phyloP scores from a whole-genome alignment of 768 basidiomycete genomes.

The Mrakia frigida region DNA sequence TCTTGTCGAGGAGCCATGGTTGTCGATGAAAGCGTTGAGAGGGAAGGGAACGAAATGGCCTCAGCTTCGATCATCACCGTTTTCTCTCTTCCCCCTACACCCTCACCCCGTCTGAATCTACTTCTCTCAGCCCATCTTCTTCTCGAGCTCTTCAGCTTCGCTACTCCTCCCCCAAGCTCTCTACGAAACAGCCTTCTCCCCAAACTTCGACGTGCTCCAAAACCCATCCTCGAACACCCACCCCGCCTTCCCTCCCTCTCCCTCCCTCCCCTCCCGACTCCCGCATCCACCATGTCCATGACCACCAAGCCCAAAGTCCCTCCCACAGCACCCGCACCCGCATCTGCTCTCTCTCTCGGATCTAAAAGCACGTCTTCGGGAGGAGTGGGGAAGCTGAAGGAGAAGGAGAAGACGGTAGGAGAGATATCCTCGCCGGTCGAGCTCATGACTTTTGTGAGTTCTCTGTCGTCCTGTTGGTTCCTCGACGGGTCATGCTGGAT shows the following conservation, averaged over 20 bases:
- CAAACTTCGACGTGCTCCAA: background rate
- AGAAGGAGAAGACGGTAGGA: slow-evolving; percentile 6
- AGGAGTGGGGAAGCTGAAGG: background rate
- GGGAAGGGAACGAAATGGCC: too few species aligned
- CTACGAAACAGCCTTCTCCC: background rate
- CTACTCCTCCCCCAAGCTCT: too few species aligned
- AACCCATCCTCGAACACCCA: background rate
- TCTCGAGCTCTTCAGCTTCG: too few species aligned
- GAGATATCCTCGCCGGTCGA: slow-evolving; percentile 25
- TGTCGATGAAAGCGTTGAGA: too few species aligned
- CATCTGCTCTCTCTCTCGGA: background rate
- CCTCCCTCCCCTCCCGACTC: background rate
- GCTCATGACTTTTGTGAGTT: slow-evolving; percentile 27
- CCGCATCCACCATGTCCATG: background rate
- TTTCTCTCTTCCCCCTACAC: too few species aligned
- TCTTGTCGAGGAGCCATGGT: too few species aligned
- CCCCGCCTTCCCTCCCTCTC: background rate
- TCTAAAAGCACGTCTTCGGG: background rate
- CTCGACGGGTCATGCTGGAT: background rate
- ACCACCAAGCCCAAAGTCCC: background rate
- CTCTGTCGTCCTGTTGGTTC: background rate
- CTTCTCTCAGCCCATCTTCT: too few species aligned
- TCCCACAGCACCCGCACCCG: background rate
- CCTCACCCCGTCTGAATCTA: too few species aligned
- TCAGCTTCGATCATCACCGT: too few species aligned